Base-by-base conservation (phyloP, 306 rosid genomes). In the Glycine tomentella region DNA sequence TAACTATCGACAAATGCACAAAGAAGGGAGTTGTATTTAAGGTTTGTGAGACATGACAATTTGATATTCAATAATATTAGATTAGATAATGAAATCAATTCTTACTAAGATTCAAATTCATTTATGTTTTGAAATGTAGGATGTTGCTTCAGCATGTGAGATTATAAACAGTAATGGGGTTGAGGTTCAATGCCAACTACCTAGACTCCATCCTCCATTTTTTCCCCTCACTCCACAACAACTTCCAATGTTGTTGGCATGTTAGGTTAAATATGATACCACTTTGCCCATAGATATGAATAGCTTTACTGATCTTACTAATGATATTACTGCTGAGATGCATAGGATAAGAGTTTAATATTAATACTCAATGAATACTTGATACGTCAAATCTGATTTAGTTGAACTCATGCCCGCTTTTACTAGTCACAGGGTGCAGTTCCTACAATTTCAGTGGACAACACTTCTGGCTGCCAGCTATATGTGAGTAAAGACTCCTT, bases 61-160 rank as follows among this genome's bases (percentile, higher is more conserved):
- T 74, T 65, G 75, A 62, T 67, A 45, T 42, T 57, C 15, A 9
- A 78, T 67, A n/a, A n/a, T n/a, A n/a, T n/a, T n/a, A n/a, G n/a
- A 58, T n/a, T n/a, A n/a, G n/a, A 74, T 65, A 17, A 69, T 65
- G n/a, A n/a, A n/a, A n/a, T n/a, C n/a, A n/a, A 74, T 83, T 69
- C 70, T 75, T 79, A n/a, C 83, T 67, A 70, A 45, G 63, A 53
- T 13, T 8, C 38, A 51, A 40, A 34, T 2, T 87, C 61, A 72
- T 81, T 50, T 70, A 36, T 46, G 34, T 77, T 62, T 76, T 75
- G 69, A 72, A 83, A 82, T 80, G 83, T 87, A 95, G 99, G 98
- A 95, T 86, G 99, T 93, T 79, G 99, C 93, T 84, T 97, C 99
- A 84, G 99, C 99, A 78, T 95, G 64, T 92, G 99, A 95, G 90